These are phyloP conservation scores for Boletales sp. DNA, from an alignment of 768 basidiomycete genomes.

Conservation along the genomic window DNA sequence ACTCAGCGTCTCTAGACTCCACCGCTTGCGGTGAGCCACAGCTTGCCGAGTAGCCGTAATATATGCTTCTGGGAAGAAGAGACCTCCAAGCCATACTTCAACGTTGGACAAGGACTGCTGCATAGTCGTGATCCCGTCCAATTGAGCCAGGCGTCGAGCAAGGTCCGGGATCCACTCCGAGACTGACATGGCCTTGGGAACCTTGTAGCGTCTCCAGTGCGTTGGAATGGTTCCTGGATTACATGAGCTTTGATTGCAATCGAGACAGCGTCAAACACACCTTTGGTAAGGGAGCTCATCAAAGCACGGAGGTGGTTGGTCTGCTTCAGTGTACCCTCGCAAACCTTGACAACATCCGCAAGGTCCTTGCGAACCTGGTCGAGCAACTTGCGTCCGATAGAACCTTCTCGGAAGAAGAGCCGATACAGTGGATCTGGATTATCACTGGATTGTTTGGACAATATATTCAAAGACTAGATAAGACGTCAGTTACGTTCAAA, in stretches of 20 bases:
- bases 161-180: slow-evolving; percentile 86
- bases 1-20: slow-evolving; percentile 87
- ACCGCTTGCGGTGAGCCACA: slow-evolving; percentile 88
- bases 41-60: slow-evolving; percentile 94
- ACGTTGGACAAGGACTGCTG: slow-evolving; percentile 60
- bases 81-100: slow-evolving; percentile 87
- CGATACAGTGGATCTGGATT: slow-evolving; percentile 84
- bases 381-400: slow-evolving; percentile 77
- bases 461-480: slow-evolving; percentile 56
- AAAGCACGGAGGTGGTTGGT: slow-evolving; percentile 93
- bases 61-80: slow-evolving; percentile 97
- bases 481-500: slow-evolving; percentile 10
- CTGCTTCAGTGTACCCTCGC: slow-evolving; percentile 85
- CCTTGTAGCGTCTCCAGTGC: slow-evolving; percentile 90
- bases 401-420: slow-evolving; percentile 84
- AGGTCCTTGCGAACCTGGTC: slow-evolving; percentile 78
- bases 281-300: slow-evolving; percentile 88
- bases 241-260: slow-evolving; percentile 6
- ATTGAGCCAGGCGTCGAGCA: slow-evolving; percentile 73
- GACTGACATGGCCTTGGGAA: slow-evolving; percentile 75
- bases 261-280: slow-evolving; percentile 35
- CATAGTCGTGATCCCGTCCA: slow-evolving; percentile 58
- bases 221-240: slow-evolving; percentile 76
- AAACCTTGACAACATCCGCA: slow-evolving; percentile 75
- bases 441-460: slow-evolving; percentile 63